Conservation (phyloP, 495 filamentous ascomycete species). For the Emericellopsis terricola region DNA sequence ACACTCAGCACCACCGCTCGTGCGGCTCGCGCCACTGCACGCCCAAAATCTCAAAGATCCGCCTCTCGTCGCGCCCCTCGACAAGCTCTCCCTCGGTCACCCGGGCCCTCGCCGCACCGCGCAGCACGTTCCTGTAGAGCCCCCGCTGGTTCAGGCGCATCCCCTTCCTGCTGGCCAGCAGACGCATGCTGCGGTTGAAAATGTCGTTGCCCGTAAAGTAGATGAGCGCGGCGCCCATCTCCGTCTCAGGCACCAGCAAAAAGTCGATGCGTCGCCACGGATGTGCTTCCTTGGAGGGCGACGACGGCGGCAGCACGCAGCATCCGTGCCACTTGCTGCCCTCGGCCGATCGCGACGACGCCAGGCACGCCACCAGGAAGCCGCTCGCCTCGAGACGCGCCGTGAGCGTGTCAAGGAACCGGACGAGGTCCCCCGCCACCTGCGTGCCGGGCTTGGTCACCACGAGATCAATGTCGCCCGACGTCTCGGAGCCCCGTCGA, state of each 20-base stretch:
- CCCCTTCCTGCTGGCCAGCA: slow-evolving; percentile 67
- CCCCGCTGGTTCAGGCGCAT: slow-evolving; percentile 80
- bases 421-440: slow-evolving; percentile 36
- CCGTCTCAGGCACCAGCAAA: slow-evolving; percentile 60
- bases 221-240: slow-evolving; percentile 76
- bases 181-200: slow-evolving; percentile 77
- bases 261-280: slow-evolving; percentile 76
- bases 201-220: slow-evolving; percentile 97
- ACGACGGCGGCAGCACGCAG: slow-evolving; percentile 37
- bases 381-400: slow-evolving; percentile 35
- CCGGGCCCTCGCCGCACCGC: slow-evolving; percentile 38
- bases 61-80: slow-evolving; percentile 61
- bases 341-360: slow-evolving; percentile 16
- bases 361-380: slow-evolving; percentile 37
- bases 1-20: slow-evolving; percentile 60
- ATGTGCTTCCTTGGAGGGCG: slow-evolving; percentile 4
- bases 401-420: slow-evolving; percentile 51
- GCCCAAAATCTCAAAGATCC: slow-evolving; percentile 71
- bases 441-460: slow-evolving; percentile 52
- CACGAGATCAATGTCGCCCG: slow-evolving; percentile 74
- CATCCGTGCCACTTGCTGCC: slow-evolving; percentile 81
- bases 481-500: slow-evolving; percentile 55
- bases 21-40: slow-evolving; percentile 77
- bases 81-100: slow-evolving; percentile 56
- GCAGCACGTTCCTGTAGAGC: slow-evolving; percentile 55